Evolutionary conservation across 371 early-diverging fungal genomes (phyloP), one percentile per base, ranked within the genome.

Genomic region (Actinomortierella wolfii): DNA sequence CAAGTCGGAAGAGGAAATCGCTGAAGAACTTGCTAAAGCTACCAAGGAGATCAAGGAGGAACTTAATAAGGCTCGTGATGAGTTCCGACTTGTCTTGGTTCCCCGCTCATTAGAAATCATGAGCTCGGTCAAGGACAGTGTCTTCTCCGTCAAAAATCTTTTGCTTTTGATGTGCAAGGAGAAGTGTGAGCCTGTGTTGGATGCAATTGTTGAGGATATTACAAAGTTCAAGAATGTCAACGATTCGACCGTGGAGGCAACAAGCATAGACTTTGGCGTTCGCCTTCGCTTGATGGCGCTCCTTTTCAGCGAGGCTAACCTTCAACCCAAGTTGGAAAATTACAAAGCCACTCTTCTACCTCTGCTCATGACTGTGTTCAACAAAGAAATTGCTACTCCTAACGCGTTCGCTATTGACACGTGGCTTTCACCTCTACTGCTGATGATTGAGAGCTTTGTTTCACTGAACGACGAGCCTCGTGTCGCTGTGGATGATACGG

Each of bases 81-180:
- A 76, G 15, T 59, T 92, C 40, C 80, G 78, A 25, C 77, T 68
- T 4, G 74, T 78, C 15, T 68, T 89, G 26, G 81, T 86, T 4
- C 59, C 73, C 1, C 64, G 85, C 3, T 66, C 83, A 0, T 68
- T 94, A 15, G 80, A 79, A 11, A 62, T 95, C 23, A 67, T 90
- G 1, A 89, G 89, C 63, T 63, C 81, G 49, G 79, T 87, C 48
- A 87, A 89, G 20, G 89, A 89, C 58, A 67, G 84, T 1, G 83
- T 91, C 18, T 88, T 91, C 64, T 83, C 84, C 47, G 75, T 92
- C 25, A 89, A 90, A 34, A 92, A 92, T 43, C 73, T 92, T 21
- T 65, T 87, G 7, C 78, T 80, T 0, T 56, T 85, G 3, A 52
- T 87, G 58, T 68, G 79, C 46, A 77, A 82, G 23, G 77, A 79